Evolutionary conservation across 2,329 filamentous ascomycete species (phyloP), one percentile per base, ranked within the genome.

Genomic region (Trichoderma sp.): DNA sequence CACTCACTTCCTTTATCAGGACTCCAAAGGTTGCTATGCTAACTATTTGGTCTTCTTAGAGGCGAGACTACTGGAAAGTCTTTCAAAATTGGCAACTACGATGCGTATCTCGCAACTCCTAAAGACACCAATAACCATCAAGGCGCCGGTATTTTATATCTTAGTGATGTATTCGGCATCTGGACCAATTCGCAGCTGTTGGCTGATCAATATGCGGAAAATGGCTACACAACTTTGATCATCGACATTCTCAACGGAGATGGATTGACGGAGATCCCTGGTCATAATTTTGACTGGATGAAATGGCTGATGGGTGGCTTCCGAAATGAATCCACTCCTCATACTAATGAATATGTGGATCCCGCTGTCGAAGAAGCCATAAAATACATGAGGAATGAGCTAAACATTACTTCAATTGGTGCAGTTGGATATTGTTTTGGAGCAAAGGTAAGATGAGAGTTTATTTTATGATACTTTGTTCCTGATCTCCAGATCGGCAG

Each of bases 21-120:
- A 47, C 17, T 11, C 39, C 15, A n/a, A 47, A 47, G 17, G 13
- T 47, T 47, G 7, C 15, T 3, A 47, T n/a, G 39, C 39, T 47
- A 47, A 47, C 39, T 26, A 20, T 53, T 20, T n/a, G 4, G 17
- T 23, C 13, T 26, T 6, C 26, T 32, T 69, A 88, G 86, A 13
- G 87, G 87, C 73, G 78, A 81, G 34, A 81, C 87, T 30, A 81
- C 80, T 6, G 87, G 87, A 74, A 80, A 83, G 74, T 73, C 76
- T 47, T 79, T 85, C 81, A 85, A 83, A 73, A 80, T 88, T 72
- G 80, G 72, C 39, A 63, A 66, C 62, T 74, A 72, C n/a, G 82
- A 85, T 4, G 86, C 82, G 59, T 90, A 90, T 79, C 76, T 89
- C 12, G 85, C 87, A 12, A 83, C 81, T 7, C 84, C 87, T 1